Base-by-base conservation (phyloP, 352 stramenopile species). In the Globisporangium heterothallicum region DNA sequence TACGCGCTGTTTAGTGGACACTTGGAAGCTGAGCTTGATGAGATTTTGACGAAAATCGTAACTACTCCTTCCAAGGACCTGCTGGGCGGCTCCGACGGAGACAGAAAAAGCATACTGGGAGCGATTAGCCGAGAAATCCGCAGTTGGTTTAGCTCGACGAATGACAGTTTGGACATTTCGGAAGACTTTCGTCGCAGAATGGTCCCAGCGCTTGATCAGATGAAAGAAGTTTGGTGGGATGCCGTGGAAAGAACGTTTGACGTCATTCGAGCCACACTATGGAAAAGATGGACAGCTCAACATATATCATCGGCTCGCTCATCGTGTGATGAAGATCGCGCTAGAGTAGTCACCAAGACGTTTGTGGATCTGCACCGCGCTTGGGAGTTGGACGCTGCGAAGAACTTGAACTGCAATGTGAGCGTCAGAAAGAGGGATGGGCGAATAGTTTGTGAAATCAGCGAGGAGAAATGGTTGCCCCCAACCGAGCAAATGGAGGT, bases 181-280 rank as follows among this genome's bases (percentile, higher is more conserved):
- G 42, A 57, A 2, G 18, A n/a, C 3, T 68, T 68, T 40, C 25
- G 38, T 26, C 1, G 46, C 38, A 14, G 40, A 2, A 49, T 66
- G 24, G 45, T 48, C 9, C 45, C 53, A 26, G 19, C 60, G 1
- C 44, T 75, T 47, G 25, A 6, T 14, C 6, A 21, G 0, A 32
- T 78, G 47, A 60, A 49, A 16, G 32, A 35, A 6, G 65, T 68
- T 27, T 78, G 69, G 66, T 61, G 57, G 48, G 45, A 61, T 49
- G 58, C 54, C 6, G 40, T 77, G 22, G 49, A 73, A 42, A 63
- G 47, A 30, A 34, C 36, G 1, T 26, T 73, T 45, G 55, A 46
- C n/a, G 56, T 42, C 5, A 60, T 19, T n/a, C 68, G 26, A 56
- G 49, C 12, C 14, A 21, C 24, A 14, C 18, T 52, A 5, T 27